Base-by-base conservation (phyloP, 345 rosid species). In the Heritiera littoralis region DNA sequence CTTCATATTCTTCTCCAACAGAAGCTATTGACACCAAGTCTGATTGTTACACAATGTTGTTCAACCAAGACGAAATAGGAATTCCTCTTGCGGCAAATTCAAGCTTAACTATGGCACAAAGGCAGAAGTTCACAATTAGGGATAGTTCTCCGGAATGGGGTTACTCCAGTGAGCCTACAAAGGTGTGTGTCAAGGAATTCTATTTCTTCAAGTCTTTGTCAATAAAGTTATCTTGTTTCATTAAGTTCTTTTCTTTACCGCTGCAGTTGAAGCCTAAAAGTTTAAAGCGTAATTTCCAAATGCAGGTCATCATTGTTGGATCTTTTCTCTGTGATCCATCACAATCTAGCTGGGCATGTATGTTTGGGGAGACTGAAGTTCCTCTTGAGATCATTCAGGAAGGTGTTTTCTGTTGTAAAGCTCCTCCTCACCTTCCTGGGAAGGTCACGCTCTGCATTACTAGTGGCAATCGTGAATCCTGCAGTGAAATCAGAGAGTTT, bases 131-230 rank as follows among this genome's bases (percentile, higher is more conserved):
- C 81, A 88, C 88, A 55, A 92, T 96, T 75, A 84, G 76, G 59
- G 95, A 91, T 81, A 85, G 94, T 84, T 92, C 92, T 73, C 99
- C 99, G 5, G 92, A 86, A 69, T 92, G 98, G 98, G 95, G 95
- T 76, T 96, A 86, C 80, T 81, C 89, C 2, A 79, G 81, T 82
- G 97, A 94, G 84, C 64, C 89, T 76, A 92, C 98, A 56, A 96
- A 91, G 97, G 55, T 51, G 98, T 7, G 41, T 7, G 28, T 28
- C 73, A 35, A 40, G 64, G 20, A 72, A 77, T 49, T 70, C 38
- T 15, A 14, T 71, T 54, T 55, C 67, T 68, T 56, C 60, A 61
- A 7, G 18, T 41, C 32, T 79, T 48, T 32, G 5, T 49, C 20
- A 9, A 23, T 66, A 40, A 10, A 32, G 0, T 28, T 12, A 9